Conservation (phyloP, 192 early-diverging fungal species). For the Gonapodya prolifera region DNA sequence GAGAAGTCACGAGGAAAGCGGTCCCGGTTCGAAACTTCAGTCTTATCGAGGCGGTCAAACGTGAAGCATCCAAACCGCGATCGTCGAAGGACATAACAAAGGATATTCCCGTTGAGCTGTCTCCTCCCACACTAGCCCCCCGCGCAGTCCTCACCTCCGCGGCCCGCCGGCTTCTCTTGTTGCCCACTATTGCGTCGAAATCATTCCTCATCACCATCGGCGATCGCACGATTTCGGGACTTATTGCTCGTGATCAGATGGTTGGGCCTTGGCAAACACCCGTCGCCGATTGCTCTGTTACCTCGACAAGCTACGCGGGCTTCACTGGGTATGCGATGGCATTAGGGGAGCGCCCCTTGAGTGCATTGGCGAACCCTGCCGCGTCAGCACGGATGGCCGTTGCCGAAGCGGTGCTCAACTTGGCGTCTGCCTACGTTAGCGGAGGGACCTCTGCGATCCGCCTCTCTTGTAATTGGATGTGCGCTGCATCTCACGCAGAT, state of each 20-base stretch:
- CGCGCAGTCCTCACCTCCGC: slow-evolving; percentile 36
- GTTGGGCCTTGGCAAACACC: slow-evolving; percentile 99
- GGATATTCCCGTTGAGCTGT: slow-evolving; percentile 19
- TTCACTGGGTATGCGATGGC: slow-evolving; percentile 92
- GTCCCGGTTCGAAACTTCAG: not conserved
- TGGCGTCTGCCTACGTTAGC: slow-evolving; percentile 72
- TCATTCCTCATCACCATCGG: slow-evolving; percentile 96
- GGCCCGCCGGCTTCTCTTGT: slow-evolving; percentile 57
- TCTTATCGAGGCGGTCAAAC: not conserved
- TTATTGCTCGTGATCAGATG: slow-evolving; percentile 93
- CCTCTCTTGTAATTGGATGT: slow-evolving; percentile 99
- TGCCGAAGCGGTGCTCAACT: slow-evolving; percentile 84
- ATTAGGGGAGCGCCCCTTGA: slow-evolving; percentile 87
- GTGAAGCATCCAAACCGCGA: not conserved
- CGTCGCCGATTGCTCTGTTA: slow-evolving; percentile 92
- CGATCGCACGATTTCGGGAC: slow-evolving; percentile 87
- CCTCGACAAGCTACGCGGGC: slow-evolving; percentile 56
- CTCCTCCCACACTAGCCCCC: slow-evolving; percentile 10
- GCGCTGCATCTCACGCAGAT: slow-evolving; percentile 74
- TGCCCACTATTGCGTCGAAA: slow-evolving; percentile 88
- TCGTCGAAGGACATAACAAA: not conserved
- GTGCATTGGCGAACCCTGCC: slow-evolving; percentile 70
- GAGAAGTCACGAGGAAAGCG: slow-evolving; percentile 13
- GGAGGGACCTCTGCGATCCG: slow-evolving; percentile 54
- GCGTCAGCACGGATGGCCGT: slow-evolving; percentile 95